phyloP scores from a whole-genome alignment of 1,139 yeast genomes.

The Scheffersomyces lignicola region DNA sequence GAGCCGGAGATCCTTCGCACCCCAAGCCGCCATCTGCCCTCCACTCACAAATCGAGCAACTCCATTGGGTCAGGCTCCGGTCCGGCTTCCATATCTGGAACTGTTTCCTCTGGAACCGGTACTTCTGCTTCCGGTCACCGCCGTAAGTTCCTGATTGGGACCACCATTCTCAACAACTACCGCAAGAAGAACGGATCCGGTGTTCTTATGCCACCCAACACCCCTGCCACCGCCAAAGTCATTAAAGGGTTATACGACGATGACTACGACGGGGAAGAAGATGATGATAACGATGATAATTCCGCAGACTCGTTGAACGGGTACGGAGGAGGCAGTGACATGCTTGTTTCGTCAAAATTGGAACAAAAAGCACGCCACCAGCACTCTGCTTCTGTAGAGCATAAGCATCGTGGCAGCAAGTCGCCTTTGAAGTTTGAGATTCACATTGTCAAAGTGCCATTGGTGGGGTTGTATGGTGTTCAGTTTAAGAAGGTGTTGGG shows the following conservation, averaged over 20 bases:
- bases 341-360: slow-evolving; percentile 60
- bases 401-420: slow-evolving; percentile 15
- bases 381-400: slow-evolving; percentile 23
- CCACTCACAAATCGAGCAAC: slow-evolving; percentile 34
- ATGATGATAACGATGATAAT: slow-evolving; percentile 43
- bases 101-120: slow-evolving; percentile 21
- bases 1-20: slow-evolving; percentile 19
- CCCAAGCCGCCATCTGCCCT: slow-evolving; percentile 44
- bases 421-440: slow-evolving; percentile 84
- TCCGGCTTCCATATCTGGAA: slow-evolving; percentile 19
- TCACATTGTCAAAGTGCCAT: slow-evolving; percentile 88
- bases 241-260: slow-evolving; percentile 40
- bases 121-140: slow-evolving; percentile 43
- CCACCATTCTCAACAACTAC: slow-evolving; percentile 45
- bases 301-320: slow-evolving; percentile 65
- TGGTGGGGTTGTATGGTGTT: slow-evolving; percentile 88
- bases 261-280: slow-evolving; percentile 38
- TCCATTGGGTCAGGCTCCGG: slow-evolving; percentile 23
- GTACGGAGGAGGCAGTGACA: slow-evolving; percentile 61
- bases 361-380: slow-evolving; percentile 50
- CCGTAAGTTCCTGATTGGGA: slow-evolving; percentile 65
- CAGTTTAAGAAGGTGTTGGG: slow-evolving; percentile 93
- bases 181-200: slow-evolving; percentile 50
- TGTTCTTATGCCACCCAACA: slow-evolving; percentile 46
- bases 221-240: slow-evolving; percentile 51